Evolutionary conservation across 192 early-diverging fungal genomes (phyloP).

Genomic region (Lobosporangium transversale): DNA sequence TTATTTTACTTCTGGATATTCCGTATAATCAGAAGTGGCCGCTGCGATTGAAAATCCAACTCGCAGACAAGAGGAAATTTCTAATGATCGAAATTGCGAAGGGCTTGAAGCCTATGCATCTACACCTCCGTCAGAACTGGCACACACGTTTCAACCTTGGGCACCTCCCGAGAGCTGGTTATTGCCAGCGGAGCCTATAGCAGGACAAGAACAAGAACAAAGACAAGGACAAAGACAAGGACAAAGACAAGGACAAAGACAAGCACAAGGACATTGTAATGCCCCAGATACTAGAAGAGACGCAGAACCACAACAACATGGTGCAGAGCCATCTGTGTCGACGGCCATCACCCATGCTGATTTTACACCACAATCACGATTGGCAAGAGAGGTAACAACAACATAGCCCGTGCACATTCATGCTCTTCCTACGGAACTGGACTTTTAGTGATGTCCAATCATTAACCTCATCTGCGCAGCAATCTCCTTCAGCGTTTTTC

Average conservation of each 20-base stretch:
- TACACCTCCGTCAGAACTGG: constrained; percentile 47
- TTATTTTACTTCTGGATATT: neutral
- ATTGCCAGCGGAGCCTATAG: too few relatives aligned
- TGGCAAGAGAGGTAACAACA: neutral
- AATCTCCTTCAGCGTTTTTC: constrained; percentile 38
- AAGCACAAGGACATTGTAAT: too few relatives aligned
- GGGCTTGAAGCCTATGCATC: constrained; percentile 40
- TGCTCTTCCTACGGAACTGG: neutral
- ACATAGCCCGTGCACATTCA: constrained; percentile 26
- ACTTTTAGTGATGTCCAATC: neutral
- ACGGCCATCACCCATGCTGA: neutral
- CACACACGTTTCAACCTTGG: constrained; percentile 49
- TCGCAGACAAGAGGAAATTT: constrained; percentile 4
- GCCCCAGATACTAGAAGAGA: too few relatives aligned
- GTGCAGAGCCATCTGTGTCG: neutral
- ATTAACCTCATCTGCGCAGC: constrained; percentile 13
- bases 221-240: neutral
- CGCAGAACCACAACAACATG: neutral
- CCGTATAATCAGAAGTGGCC: constrained; percentile 19
- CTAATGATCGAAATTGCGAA: constrained; percentile 8
- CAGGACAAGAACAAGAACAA: neutral
- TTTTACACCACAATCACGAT: neutral
- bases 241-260: neutral
- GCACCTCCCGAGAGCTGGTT: too few relatives aligned
- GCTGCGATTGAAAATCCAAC: constrained; percentile 26